phyloP scores from a whole-genome alignment of 345 rosid species.

The Limnanthes douglasii region DNA sequence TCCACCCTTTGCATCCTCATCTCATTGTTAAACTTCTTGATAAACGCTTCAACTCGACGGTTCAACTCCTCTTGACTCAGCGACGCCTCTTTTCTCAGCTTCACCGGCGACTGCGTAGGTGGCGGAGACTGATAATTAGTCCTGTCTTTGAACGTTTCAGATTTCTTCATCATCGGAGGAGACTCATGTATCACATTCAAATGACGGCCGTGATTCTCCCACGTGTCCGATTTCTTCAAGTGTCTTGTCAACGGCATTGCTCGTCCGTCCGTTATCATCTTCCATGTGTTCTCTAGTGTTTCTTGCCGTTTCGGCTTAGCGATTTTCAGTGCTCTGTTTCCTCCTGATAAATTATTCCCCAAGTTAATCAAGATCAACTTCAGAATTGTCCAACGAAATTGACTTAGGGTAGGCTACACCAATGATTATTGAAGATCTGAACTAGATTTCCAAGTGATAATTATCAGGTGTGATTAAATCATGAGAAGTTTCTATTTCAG shows the following conservation, averaged over 20 bases:
- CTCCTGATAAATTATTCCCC: slow-evolving; percentile 7
- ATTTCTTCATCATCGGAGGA: slow-evolving; percentile 26
- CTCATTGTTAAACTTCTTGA: slow-evolving; percentile 70
- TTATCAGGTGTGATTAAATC: too few species aligned
- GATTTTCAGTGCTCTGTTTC: slow-evolving; percentile 33
- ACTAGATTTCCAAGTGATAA: too few species aligned
- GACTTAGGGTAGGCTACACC: too few species aligned
- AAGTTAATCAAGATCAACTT: too few species aligned
- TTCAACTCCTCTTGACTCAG: slow-evolving; percentile 89
- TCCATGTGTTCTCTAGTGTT: slow-evolving; percentile 75
- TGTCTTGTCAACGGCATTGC: slow-evolving; percentile 46
- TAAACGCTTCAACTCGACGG: slow-evolving; percentile 82
- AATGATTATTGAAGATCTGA: too few species aligned
- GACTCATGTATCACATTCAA: slow-evolving; percentile 7
- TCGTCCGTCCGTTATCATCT: slow-evolving; percentile 54
- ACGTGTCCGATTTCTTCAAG: slow-evolving; percentile 40
- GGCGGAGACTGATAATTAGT: slow-evolving; percentile 26
- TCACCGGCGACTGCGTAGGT: slow-evolving; percentile 13
- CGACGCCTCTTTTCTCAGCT: slow-evolving; percentile 49
- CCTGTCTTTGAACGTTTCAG: slow-evolving; percentile 61
- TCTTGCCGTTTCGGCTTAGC: slow-evolving; percentile 36
- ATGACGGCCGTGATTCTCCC: too few species aligned
- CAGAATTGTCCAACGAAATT: too few species aligned
- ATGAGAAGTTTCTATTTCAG: too few species aligned
- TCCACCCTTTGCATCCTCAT: slow-evolving; percentile 64